Evolutionary conservation across 371 early-diverging fungal species (phyloP), one percentile per base, ranked within the genome.

Genomic region (Agmasoma carcini): DNA sequence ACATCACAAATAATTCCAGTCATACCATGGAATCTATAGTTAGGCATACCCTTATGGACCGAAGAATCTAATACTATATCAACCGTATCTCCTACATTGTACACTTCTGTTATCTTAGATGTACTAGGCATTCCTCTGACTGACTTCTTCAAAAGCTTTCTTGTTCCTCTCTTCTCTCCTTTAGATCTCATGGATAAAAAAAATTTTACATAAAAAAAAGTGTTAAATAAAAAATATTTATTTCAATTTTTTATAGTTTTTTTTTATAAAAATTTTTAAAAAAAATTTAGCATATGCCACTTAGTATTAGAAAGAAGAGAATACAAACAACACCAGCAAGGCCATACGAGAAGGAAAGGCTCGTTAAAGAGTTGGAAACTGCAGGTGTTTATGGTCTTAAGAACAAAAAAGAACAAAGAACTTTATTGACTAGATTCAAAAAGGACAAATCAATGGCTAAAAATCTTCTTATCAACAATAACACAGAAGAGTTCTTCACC

Each of bases 41-140:
- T 93, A 72, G 98, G 98, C 92, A 97, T 90, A 78, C 98, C 96
- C 85, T 91, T 92, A 78, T 95, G 93, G 73, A 93, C 79, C 65
- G 93, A 87, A 63, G 82, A 84, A 79, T 89, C 86, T 66, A 86
- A 89, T 81, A 85, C 86, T 78, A 91, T 85, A 79, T 93, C 93
- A 60, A 94, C 95, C 65, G 88, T 86, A 76, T 94, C 93, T 46
- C 93, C 93, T 68, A 90, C 86, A 80, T 87, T 86, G 85, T 88
- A 95, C 74, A 78, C 83, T 80, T 83, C 86, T 66, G 92, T 78
- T 81, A 90, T 90, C 75, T 90, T 94, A 64, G 90, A 85, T 69
- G 90, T 81, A 72, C 81, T 80, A 77, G 90, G 83, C 65, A 81
- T 80, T 6, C 66, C 69, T 66, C 90, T 84, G 85, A 90, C 91